Conservation (phyloP, 2,329 filamentous ascomycete species). For the Trichoderma sp. region DNA sequence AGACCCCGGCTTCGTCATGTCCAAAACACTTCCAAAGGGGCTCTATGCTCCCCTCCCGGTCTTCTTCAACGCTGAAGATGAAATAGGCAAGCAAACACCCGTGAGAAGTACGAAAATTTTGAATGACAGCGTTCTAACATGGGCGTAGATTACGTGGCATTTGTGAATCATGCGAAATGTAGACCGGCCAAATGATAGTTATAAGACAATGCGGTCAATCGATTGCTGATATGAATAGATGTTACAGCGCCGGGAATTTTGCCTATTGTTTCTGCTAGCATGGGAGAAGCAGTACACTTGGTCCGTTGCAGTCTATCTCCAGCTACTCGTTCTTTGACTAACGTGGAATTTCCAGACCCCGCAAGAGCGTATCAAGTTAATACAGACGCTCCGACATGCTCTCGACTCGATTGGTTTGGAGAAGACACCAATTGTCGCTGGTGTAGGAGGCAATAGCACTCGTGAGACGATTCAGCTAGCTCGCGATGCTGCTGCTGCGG, state of each 20-base stretch:
- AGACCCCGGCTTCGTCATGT: not conserved
- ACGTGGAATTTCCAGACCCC: not conserved
- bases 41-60: not conserved
- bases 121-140: not conserved
- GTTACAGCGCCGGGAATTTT: not conserved
- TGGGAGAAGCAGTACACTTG: slow-evolving; percentile 6
- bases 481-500: not conserved
- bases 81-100: not conserved
- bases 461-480: slow-evolving; percentile 6
- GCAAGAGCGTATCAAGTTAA: not conserved
- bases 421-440: not conserved
- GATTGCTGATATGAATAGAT: not conserved
- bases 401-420: not conserved
- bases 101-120: not conserved
- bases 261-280: slow-evolving; percentile 2
- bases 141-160: not conserved
- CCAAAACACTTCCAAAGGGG: not conserved
- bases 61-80: not conserved
- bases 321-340: not conserved
- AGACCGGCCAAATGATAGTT: not conserved
- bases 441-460: slow-evolving; percentile 1
- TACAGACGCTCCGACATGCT: not conserved
- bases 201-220: not conserved
- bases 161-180: slow-evolving; percentile 1
- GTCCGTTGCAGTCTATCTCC: not conserved